Evolutionary conservation across 129 eudicot species (phyloP).

Genomic region (Flaveria robusta): DNA sequence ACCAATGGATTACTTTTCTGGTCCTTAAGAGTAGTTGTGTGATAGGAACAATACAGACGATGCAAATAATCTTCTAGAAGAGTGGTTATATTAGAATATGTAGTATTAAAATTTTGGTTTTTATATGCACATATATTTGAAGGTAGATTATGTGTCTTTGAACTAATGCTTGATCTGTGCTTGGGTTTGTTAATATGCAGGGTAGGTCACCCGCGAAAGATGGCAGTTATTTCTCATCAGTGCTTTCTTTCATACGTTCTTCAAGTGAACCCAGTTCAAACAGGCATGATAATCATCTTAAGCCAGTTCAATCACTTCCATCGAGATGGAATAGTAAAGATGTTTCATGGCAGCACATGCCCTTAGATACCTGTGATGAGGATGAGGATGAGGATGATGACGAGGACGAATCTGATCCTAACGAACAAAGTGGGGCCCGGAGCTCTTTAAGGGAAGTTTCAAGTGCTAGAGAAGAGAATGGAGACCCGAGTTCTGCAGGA

Average conservation of each 20-base stretch:
- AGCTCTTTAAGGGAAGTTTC: slow-evolving; percentile 25
- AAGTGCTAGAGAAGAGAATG: slow-evolving; percentile 39
- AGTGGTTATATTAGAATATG: neutral
- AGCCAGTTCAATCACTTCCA: slow-evolving; percentile 52
- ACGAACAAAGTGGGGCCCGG: slow-evolving; percentile 24
- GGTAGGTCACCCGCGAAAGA: slow-evolving; percentile 58
- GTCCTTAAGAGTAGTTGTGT: neutral
- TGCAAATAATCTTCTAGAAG: neutral
- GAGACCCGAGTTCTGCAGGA: slow-evolving; percentile 51
- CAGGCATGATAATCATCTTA: slow-evolving; percentile 36
- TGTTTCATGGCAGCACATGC: slow-evolving; percentile 42
- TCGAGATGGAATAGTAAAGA: slow-evolving; percentile 57
- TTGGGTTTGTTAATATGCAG: slow-evolving; percentile 49
- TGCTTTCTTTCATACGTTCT: slow-evolving; percentile 56
- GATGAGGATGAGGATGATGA: neutral
- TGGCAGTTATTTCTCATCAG: slow-evolving; percentile 53
- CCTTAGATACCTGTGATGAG: slow-evolving; percentile 44
- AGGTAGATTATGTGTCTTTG: neutral
- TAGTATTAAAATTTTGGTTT: neutral
- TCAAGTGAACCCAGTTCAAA: slow-evolving; percentile 43
- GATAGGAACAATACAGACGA: neutral
- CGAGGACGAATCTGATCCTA: slow-evolving; percentile 24
- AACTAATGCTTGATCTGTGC: slow-evolving; percentile 33
- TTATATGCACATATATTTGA: slow-evolving; percentile 8
- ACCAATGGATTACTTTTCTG: neutral